Evolutionary conservation across 2,329 filamentous ascomycete species (phyloP), one percentile per base, ranked within the genome.

Genomic region (Exophiala sp.): DNA sequence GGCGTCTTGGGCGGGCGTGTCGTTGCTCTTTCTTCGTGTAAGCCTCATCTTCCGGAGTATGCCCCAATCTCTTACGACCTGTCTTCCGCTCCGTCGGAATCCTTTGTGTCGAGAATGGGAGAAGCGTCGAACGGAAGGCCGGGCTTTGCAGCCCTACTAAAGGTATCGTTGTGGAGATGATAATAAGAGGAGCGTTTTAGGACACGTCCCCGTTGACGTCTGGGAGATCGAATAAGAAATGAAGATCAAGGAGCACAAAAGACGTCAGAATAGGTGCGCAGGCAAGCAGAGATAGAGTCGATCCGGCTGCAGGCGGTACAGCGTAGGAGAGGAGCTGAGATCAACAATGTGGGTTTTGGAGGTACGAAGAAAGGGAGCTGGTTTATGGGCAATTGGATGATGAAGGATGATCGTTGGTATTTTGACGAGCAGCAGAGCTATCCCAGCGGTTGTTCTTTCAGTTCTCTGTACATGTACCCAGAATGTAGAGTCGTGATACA

Each of bases 1-100:
- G 62, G 81, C 81, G 70, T 88, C 78, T 59, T 81, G 77, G 68
- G 85, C 38, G 35, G 35, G 43, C 11, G 44, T 77, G 71, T 76
- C 70, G 71, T 70, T 78, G 78, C 67, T 68, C 62, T 63, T 37
- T 18, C 19, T 37, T 8, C 34, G 74, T 70, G 77, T 81, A 73
- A 81, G 79, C 77, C 71, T 73, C 76, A 80, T 80, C 58, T 73
- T 74, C 70, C 69, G 66, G 59, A 61, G 67, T 67, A 67, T 58
- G 62, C 64, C 24, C 70, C 73, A 66, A 68, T 46, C 64, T 73
- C 76, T 79, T 79, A 79, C 76, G 68, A 58, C 55, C 50, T 54
- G 38, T 52, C 53, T 50, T 53, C 56, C 50, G 22, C 24, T 27
- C 48, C 22, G 29, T 29, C 23, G 18, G 34, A 44, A 29, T 38